Percentiles rank a stretch among this genome's conserved stretches.
Evolutionary conservation across 1,139 yeast genomes (phyloP).

Genomic region (Pichiaceae sp.): DNA sequence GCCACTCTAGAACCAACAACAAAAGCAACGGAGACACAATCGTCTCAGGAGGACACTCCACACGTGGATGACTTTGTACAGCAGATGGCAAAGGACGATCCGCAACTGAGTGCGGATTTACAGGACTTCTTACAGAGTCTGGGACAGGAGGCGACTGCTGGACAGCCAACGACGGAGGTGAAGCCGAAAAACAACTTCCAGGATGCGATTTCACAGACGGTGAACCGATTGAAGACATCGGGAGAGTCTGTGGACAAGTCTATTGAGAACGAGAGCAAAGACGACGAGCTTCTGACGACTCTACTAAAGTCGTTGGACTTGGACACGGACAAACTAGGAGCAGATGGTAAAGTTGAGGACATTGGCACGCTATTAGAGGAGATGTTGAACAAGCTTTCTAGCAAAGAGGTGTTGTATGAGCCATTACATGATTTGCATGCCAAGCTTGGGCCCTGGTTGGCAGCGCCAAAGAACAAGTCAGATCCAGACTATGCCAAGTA

Average conservation of each 20-base stretch:
- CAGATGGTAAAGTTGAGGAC: conserved; percentile 31
- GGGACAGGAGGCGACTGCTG: conserved; percentile 28
- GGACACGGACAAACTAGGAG: conserved; percentile 8
- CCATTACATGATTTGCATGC: conserved; percentile 76
- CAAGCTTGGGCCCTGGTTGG: conserved; percentile 59
- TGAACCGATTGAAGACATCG: conserved; percentile 65
- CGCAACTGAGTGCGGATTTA: conserved; percentile 51
- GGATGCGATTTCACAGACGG: conserved; percentile 71
- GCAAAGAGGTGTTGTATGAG: conserved; percentile 81
- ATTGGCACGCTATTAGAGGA: conserved; percentile 62
- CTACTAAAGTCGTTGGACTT: conserved; percentile 32
- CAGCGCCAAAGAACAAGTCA: conserved; percentile 32
- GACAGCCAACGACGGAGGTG: neutral
- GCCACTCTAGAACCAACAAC: conserved; percentile 18
- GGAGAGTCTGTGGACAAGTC: conserved; percentile 61
- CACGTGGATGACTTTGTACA: neutral
- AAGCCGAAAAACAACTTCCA: conserved; percentile 42
- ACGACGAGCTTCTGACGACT: conserved; percentile 54
- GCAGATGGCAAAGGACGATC: conserved; percentile 45
- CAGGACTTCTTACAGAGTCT: conserved; percentile 43
- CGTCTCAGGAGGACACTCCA: conserved; percentile 2
- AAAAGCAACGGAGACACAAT: neutral
- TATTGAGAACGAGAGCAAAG: conserved; percentile 39
- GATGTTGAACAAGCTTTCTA: conserved; percentile 75
- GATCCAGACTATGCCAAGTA: conserved; percentile 35